Base-by-base conservation (phyloP, 2,329 filamentous ascomycete genomes). In the Helotiales sp. region DNA sequence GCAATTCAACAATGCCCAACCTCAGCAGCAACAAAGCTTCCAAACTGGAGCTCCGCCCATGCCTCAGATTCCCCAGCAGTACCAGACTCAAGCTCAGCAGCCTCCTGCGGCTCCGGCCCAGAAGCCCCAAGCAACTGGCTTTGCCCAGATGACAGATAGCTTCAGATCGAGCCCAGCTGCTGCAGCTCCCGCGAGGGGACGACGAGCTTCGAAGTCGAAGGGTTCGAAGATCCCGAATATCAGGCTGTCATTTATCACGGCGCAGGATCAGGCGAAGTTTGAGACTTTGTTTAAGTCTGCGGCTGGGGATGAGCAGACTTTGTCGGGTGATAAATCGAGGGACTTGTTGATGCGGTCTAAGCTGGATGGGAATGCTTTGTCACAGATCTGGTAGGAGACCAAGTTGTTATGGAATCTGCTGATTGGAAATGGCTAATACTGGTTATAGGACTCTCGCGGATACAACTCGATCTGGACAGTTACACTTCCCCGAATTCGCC, bases 231-330 rank as follows among this genome's bases (percentile, higher is more conserved):
- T 99, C 65, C 96, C 96, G 30, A 98, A 92, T 78, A 96, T 98
- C 72, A 87, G 96, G 59, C 82, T 99, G 69, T 97, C 94, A 2
- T 99, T 99, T 79, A 97, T 99, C 76, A 97, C 95, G 2, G 94
- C 93, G 28, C 89, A 91, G 75, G 96, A 99, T 77, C 96, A 99
- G 80, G 87, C 93, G 76, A 97, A 97, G 81, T 99, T 99, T 75
- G 96, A 99, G 83, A 96, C 96, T 65, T 82, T 99, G 49, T 99
- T 99, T 84, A 97, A 96, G 82, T 97, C 94, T 64, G 95, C 96
- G 15, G 93, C 95, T 40, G 93, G 93, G 37, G 90, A 93, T 72
- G 87, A 86, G 67, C 90, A 94, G 75, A 91, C 94, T 63, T 88
- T 99, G 84, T 93, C 93, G 57, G 96, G 91, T 62, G 95, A 98